A percentile compares a stretch with the other conserved stretches of the same genome.
These are phyloP conservation scores for Coprinopsis sp. DNA, from an alignment of 768 basidiomycete species.

Conservation along the genomic window DNA sequence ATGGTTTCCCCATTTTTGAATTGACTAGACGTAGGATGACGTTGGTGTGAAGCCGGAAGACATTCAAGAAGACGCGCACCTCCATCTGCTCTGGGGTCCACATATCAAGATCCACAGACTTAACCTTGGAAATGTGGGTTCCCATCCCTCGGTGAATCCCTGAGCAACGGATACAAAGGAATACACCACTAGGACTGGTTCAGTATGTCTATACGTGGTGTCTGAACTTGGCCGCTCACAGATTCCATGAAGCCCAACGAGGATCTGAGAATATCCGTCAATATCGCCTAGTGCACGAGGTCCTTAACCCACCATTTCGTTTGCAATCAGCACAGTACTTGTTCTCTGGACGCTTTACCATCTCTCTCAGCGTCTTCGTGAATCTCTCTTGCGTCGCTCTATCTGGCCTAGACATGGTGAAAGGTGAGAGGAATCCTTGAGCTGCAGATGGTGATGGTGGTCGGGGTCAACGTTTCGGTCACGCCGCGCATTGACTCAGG, in stretches of 20 bases:
- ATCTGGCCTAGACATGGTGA: constrained; percentile 57
- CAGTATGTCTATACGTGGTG: neutral
- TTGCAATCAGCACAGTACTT: constrained; percentile 97
- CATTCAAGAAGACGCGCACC: constrained; percentile 36
- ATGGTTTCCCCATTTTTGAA: constrained; percentile 93
- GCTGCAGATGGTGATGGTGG: too few species aligned
- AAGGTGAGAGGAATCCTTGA: too few species aligned
- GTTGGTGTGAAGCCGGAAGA: neutral
- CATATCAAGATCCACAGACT: constrained; percentile 94
- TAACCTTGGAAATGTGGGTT: constrained; percentile 95
- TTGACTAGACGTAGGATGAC: constrained; percentile 40
- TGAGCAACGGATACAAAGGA: constrained; percentile 95
- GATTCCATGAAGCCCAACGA: constrained; percentile 97
- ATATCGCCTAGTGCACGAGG: constrained; percentile 7
- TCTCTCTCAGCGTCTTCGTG: constrained; percentile 73
- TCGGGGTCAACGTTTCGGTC: too few species aligned
- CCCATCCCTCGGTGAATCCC: constrained; percentile 98
- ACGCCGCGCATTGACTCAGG: too few species aligned
- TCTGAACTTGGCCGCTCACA: constrained; percentile 43
- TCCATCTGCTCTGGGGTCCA: constrained; percentile 99
- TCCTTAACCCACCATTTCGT: constrained; percentile 68
- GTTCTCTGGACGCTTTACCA: constrained; percentile 87
- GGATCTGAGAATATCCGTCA: constrained; percentile 56
- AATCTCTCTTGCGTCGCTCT: constrained; percentile 81
- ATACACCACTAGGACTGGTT: constrained; percentile 63